Conservation (phyloP, 2,329 filamentous ascomycete genomes). For the Endoconidiophora laricicola region DNA sequence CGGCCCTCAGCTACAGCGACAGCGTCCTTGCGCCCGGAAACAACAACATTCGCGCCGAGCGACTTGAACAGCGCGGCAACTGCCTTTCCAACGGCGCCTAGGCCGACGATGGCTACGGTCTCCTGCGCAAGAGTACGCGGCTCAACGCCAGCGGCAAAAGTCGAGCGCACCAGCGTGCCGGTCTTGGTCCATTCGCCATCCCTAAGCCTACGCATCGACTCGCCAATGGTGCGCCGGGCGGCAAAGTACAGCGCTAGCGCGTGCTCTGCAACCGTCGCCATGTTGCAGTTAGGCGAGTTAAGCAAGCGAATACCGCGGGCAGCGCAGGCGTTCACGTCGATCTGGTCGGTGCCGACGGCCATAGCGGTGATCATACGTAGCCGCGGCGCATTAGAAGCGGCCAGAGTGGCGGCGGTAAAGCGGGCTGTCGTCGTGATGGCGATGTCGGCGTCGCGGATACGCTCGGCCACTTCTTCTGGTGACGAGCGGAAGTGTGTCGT, state of each 20-base stretch:
- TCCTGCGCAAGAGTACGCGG: conserved; percentile 7
- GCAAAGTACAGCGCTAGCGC: conserved; percentile 60
- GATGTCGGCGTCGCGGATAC: conserved; percentile 17
- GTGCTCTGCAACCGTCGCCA: conserved; percentile 64
- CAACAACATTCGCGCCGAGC: conserved; percentile 2
- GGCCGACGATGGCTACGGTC: conserved; percentile 4
- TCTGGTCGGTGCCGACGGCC: conserved; percentile 63
- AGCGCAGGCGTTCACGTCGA: conserved; percentile 58
- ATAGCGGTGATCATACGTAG: conserved; percentile 15
- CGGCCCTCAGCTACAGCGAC: neutral
- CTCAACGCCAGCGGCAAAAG: neutral
- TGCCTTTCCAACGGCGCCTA: conserved; percentile 6
- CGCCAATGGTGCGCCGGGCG: conserved; percentile 11
- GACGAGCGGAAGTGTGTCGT: conserved; percentile 7
- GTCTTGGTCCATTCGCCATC: neutral
- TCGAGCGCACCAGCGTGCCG: conserved; percentile 2
- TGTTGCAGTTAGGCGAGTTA: conserved; percentile 66
- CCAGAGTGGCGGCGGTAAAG: conserved; percentile 13
- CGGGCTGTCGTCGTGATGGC: conserved; percentile 16
- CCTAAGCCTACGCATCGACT: neutral
- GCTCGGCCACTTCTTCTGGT: conserved; percentile 2
- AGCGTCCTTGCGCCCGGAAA: conserved; percentile 5
- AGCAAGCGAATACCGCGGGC: conserved; percentile 61
- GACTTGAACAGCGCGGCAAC: neutral
- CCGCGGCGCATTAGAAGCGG: conserved; percentile 13